phyloP scores from a whole-genome alignment of 2,329 filamentous ascomycete species.

The Penicillium sp. region DNA sequence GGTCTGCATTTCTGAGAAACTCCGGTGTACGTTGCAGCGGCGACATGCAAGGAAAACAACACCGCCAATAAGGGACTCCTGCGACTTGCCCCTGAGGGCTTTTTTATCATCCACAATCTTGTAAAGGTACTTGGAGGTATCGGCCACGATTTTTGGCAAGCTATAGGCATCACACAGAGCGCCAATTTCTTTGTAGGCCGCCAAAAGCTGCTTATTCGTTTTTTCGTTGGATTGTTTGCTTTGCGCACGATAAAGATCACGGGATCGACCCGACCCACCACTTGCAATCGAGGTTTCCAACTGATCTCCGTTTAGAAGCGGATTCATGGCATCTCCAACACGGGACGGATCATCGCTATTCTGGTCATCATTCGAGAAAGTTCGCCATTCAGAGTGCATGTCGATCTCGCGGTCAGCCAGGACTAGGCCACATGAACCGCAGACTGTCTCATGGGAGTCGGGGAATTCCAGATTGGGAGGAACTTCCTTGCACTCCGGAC shows the following conservation, averaged over 20 bases:
- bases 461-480: conserved; percentile 94
- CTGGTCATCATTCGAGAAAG: conserved; percentile 96
- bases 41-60: conserved; percentile 98
- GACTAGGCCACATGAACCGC: conserved; percentile 83
- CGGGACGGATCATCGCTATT: conserved; percentile 94
- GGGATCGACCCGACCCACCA: conserved; percentile 63
- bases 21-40: conserved; percentile 77
- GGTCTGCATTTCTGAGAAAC: conserved; percentile 89
- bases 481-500: conserved; percentile 81
- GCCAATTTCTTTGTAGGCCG: conserved; percentile 83
- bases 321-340: conserved; percentile 91
- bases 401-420: conserved; percentile 89
- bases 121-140: conserved; percentile 90
- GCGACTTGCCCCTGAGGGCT: conserved; percentile 89
- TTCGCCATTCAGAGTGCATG: conserved; percentile 95
- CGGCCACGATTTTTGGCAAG: conserved; percentile 72
- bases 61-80: conserved; percentile 87
- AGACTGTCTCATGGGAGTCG: conserved; percentile 88
- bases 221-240: conserved; percentile 78
- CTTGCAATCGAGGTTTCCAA: conserved; percentile 84
- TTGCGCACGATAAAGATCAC: conserved; percentile 75
- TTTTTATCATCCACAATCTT: conserved; percentile 91
- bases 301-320: conserved; percentile 82
- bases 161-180: conserved; percentile 79
- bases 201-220: conserved; percentile 70